phyloP scores from a whole-genome alignment of 208 protist species.

The Leishmania tropica region DNA sequence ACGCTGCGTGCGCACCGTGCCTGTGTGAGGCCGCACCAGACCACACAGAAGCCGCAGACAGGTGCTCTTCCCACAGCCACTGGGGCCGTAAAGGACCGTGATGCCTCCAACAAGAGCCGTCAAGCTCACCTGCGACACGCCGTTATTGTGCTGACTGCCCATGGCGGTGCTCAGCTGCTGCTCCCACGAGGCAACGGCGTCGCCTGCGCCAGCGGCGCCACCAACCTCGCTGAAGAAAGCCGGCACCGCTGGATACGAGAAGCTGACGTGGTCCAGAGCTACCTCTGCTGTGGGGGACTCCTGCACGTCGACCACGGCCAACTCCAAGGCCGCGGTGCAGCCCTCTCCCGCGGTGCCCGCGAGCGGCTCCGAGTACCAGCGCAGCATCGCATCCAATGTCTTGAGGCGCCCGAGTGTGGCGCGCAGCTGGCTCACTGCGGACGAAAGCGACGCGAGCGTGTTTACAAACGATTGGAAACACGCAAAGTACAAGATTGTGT shows the following conservation, averaged over 20 bases:
- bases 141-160: slow-evolving; percentile 23
- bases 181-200: slow-evolving; percentile 1
- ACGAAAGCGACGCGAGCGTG: slow-evolving; percentile 38
- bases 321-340: background rate
- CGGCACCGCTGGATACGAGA: slow-evolving; percentile 54
- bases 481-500: slow-evolving; percentile 78
- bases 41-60: slow-evolving; percentile 65
- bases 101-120: slow-evolving; percentile 40
- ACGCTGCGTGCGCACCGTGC: slow-evolving; percentile 53
- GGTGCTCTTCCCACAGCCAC: slow-evolving; percentile 82
- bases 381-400: slow-evolving; percentile 49
- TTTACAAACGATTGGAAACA: slow-evolving; percentile 68
- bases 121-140: slow-evolving; percentile 47
- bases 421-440: slow-evolving; percentile 38
- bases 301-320: slow-evolving; percentile 11
- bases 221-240: slow-evolving; percentile 41
- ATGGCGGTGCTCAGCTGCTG: background rate
- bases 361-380: slow-evolving; percentile 58
- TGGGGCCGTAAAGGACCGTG: slow-evolving; percentile 71
- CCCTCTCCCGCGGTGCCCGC: background rate
- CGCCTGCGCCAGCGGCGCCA: background rate
- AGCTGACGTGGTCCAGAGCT: slow-evolving; percentile 45
- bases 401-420: slow-evolving; percentile 50
- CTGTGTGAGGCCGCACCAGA: slow-evolving; percentile 46
- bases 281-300: slow-evolving; percentile 30